Evolutionary conservation across 352 stramenopile species (phyloP), one percentile per base, ranked within the genome.

Genomic region (Globisporangium ultimum): DNA sequence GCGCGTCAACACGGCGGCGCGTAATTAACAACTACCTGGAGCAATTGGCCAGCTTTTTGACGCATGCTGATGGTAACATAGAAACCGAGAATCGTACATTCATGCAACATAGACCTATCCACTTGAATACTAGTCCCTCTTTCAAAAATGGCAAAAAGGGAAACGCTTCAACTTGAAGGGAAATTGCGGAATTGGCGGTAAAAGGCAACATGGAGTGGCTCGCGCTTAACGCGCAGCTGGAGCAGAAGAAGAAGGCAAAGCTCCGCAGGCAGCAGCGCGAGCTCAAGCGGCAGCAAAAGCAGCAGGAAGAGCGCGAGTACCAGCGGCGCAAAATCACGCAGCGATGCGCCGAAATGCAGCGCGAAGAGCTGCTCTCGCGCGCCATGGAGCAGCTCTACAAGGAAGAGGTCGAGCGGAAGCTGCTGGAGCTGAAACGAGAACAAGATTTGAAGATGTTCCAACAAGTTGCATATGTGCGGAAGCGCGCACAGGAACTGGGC

Each of bases 211-310:
- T 83, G 69, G 74, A 87, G 58, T 84, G 61, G 66, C 58, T 85
- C 17, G 74, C 79, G 36, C 58, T 84, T 0, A 70, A 86, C 42
- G 65, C 70, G 48, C 68, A 68, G 8, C 61, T 87, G 2, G 77
- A 89, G 60, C 57, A 72, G 20, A 85, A 85, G 60, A 72, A 75
- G 55, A 58, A 63, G 38, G 47, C 70, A 12, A 73, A 71, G 48
- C 34, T 82, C 42, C 58, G 76, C 47, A 68, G 72, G 5, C 74
- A 87, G 48, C 71, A 84, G 56, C 72, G 76, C 52, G 80, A 87
- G 42, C 40, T 77, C 17, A 68, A 74, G 42, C 64, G 65, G 36
- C 56, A 68, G 17, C 61, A 67, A 20, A 60, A 56, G 49, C 61
- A 78, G 50, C 53, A 58, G 0, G 68, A 81, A 36, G 50, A 36